These are phyloP conservation scores for Ophiocordyceps australis DNA, from an alignment of 2,329 filamentous ascomycete genomes.

Conservation along the genomic window DNA sequence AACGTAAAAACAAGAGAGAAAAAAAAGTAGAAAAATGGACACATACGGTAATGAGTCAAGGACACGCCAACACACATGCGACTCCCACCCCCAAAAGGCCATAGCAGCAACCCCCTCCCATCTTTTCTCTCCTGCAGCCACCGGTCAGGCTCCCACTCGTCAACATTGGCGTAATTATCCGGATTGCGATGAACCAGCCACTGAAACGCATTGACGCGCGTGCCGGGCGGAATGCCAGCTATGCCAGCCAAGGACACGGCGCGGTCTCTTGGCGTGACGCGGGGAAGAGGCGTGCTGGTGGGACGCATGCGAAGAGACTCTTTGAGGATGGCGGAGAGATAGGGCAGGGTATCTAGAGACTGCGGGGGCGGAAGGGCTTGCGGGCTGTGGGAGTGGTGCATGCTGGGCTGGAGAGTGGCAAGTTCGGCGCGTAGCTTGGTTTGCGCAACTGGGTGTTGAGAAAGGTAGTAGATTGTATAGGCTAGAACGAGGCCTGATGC, in stretches of 20 bases:
- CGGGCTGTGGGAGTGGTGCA: not conserved
- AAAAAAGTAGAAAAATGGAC: too few relatives aligned
- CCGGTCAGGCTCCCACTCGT: not conserved
- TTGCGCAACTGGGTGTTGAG: not conserved
- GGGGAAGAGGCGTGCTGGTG: constrained; percentile 1
- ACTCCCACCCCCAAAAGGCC: constrained; percentile 1
- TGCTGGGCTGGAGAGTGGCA: not conserved
- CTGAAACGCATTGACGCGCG: not conserved
- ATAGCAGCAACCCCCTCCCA: not conserved
- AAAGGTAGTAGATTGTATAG: not conserved
- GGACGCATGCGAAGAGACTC: constrained; percentile 1
- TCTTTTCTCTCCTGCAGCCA: not conserved
- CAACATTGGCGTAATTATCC: not conserved
- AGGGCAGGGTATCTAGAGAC: not conserved
- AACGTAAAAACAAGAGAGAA: too few relatives aligned
- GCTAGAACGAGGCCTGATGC: not conserved
- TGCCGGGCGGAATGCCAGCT: constrained; percentile 1
- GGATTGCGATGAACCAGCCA: constrained; percentile 1
- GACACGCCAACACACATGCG: constrained; percentile 1
- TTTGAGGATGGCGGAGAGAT: constrained; percentile 1
- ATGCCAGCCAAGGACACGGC: not conserved
- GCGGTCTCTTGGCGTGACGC: not conserved
- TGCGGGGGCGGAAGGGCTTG: not conserved
- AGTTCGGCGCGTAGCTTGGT: not conserved
- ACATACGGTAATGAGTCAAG: constrained; percentile 1